phyloP scores from a whole-genome alignment of 2,329 filamentous ascomycete genomes.

The Trichoderma cornu-damae region DNA sequence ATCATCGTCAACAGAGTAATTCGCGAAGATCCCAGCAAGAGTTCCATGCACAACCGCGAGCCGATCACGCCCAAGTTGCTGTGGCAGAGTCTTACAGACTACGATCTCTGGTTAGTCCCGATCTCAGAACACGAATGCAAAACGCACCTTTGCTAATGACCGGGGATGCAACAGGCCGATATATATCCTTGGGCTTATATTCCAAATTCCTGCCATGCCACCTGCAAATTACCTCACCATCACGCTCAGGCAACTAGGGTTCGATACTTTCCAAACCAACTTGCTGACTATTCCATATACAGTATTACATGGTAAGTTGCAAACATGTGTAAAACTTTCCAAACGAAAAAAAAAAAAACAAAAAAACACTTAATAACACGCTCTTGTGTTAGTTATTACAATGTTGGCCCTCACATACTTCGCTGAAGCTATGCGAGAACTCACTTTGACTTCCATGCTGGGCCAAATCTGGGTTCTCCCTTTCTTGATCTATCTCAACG shows the following conservation, averaged over 20 bases:
- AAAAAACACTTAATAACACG: neutral
- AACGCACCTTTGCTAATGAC: neutral
- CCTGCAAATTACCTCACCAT: conserved; percentile 41
- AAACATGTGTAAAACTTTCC: neutral
- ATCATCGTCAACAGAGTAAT: conserved; percentile 53
- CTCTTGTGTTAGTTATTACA: conserved; percentile 1
- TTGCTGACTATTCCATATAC: conserved; percentile 42
- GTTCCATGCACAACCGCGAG: conserved; percentile 54
- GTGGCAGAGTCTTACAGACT: conserved; percentile 51
- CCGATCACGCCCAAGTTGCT: conserved; percentile 42
- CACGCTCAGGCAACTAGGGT: conserved; percentile 38
- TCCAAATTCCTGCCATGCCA: conserved; percentile 38
- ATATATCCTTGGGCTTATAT: conserved; percentile 41
- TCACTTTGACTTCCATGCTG: conserved; percentile 35
- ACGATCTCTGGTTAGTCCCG: conserved; percentile 48
- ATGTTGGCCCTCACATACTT: conserved; percentile 21
- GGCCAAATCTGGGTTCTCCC: conserved; percentile 49
- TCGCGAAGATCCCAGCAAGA: conserved; percentile 54
- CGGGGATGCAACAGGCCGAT: neutral
- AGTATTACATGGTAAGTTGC: neutral
- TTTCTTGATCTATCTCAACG: conserved; percentile 44
- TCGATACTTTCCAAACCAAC: conserved; percentile 41
- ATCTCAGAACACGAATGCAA: neutral
- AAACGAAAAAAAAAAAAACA: no score
- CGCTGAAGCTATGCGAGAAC: conserved; percentile 9